Percentiles rank a stretch among this genome's conserved stretches.
These are phyloP conservation scores for Stagonosporopsis tanaceti DNA, from an alignment of 2,329 filamentous ascomycete species.

Conservation along the genomic window DNA sequence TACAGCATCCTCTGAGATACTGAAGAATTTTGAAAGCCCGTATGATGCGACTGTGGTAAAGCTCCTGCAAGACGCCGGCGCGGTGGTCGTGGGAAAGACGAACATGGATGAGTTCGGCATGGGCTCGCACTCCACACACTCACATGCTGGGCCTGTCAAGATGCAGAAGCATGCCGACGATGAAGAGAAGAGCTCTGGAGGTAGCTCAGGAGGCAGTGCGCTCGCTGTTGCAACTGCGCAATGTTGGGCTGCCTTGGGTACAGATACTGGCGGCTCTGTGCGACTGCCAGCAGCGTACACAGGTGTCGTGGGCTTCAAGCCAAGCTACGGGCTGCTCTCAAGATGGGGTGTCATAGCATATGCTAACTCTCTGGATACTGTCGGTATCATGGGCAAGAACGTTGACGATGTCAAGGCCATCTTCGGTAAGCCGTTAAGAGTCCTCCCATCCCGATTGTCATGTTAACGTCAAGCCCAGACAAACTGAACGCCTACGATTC, in stretches of 20 bases:
- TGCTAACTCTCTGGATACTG: constrained; percentile 90
- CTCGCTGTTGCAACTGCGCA: constrained; percentile 76
- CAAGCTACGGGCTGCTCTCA: constrained; percentile 87
- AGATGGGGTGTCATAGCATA: constrained; percentile 89
- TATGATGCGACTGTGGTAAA: constrained; percentile 83
- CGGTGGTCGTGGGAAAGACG: constrained; percentile 76
- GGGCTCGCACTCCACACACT: constrained; percentile 81
- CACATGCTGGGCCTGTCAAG: constrained; percentile 70
- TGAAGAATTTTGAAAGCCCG: constrained; percentile 73
- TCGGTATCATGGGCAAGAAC: constrained; percentile 73
- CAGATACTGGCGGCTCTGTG: constrained; percentile 91
- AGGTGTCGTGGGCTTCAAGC: constrained; percentile 85
- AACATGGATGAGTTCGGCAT: constrained; percentile 98
- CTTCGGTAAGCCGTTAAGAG: constrained; percentile 47
- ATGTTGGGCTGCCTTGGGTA: constrained; percentile 78
- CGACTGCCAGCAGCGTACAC: constrained; percentile 88
- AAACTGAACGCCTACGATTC: constrained; percentile 68
- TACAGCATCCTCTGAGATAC: constrained; percentile 81
- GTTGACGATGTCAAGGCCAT: constrained; percentile 57
- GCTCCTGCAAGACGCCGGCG: constrained; percentile 70
- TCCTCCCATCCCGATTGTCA: background rate
- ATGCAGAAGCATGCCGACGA: constrained; percentile 55
- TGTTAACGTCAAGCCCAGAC: constrained; percentile 43
- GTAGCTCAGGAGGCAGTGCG: constrained; percentile 90
- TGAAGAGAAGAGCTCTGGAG: constrained; percentile 46